Evolutionary conservation across 352 stramenopile species (phyloP), one percentile per base, ranked within the genome.

Genomic region (Aphanomyces astaci): DNA sequence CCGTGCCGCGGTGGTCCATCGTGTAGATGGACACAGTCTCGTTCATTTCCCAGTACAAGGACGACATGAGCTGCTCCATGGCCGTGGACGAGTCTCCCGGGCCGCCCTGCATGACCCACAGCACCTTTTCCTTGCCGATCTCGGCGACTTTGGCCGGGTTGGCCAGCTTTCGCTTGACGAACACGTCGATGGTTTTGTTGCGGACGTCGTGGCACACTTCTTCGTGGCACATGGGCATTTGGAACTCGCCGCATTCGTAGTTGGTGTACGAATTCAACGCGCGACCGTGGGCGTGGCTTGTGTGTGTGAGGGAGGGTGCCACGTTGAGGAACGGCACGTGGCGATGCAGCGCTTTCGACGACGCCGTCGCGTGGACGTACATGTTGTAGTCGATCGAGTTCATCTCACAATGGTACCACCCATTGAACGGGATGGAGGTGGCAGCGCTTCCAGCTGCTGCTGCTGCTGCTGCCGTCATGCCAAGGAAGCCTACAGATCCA

Each of bases 81-180:
- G 80, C 82, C 3, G 78, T 88, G 4, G 82, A 90, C 24, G 82
- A 89, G 19, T 82, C 82, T 5, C 82, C 82, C 4, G 82, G 82
- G 0, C 82, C 82, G 53, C 82, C 82, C 53, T 90, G 82, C 28
- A 90, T 73, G 49, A 90, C 77, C 82, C 82, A 90, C 33, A 90
- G 66, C 22, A 82, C 73, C 45, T 86, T 87, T 13, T 68, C 62
- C 10, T 19, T 68, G 30, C 62, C 62, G 43, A 59, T 52, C 17
- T 60, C 27, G 30, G 36, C 36, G 3, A 68, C 62, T 30, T 60
- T 59, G 31, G 66, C 51, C 27, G 57, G 48, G 24, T 73, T 66
- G 4, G 76, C 70, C n/a, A 64, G 53, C 31, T 84, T 87, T 25
- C 81, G 75, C 62, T 86, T 87, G 56, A 89, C 72, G 11, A 76